phyloP scores from a whole-genome alignment of 148 eudicot species.

The Fagopyrum homotropicum region DNA sequence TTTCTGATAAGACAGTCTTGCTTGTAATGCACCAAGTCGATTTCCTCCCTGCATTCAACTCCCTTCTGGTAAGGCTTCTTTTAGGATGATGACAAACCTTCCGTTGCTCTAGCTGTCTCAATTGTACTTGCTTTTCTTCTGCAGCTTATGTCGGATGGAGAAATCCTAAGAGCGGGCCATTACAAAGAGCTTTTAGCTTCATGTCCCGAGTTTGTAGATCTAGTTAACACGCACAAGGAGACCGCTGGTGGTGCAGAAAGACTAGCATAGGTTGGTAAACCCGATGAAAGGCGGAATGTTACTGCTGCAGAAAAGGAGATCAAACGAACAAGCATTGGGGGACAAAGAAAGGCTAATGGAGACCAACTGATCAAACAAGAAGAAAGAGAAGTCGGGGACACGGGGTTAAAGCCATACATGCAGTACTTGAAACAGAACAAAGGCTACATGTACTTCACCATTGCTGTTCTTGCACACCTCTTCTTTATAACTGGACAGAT shows the following conservation, averaged over 20 bases:
- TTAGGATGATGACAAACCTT: not conserved
- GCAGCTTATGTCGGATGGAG: slow-evolving; percentile 88
- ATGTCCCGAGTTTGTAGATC: slow-evolving; percentile 62
- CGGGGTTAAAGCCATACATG: slow-evolving; percentile 67
- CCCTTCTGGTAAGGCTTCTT: slow-evolving; percentile 60
- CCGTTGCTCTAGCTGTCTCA: not conserved
- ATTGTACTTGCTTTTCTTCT: not conserved
- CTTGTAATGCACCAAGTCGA: slow-evolving; percentile 97
- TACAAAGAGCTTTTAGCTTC: slow-evolving; percentile 51
- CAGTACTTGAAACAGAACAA: slow-evolving; percentile 64
- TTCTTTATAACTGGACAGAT: slow-evolving; percentile 48
- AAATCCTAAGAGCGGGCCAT: slow-evolving; percentile 54
- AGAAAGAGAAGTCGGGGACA: slow-evolving; percentile 75
- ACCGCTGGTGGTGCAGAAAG: slow-evolving; percentile 78
- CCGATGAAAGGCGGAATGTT: slow-evolving; percentile 17
- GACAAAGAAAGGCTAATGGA: slow-evolving; percentile 18
- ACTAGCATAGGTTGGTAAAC: slow-evolving; percentile 27
- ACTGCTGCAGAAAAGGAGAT: slow-evolving; percentile 37
- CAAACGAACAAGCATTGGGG: slow-evolving; percentile 22
- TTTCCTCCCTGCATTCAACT: slow-evolving; percentile 85
- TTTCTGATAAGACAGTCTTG: slow-evolving; percentile 68
- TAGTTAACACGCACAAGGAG: slow-evolving; percentile 86
- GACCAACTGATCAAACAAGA: slow-evolving; percentile 82
- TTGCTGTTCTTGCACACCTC: slow-evolving; percentile 44
- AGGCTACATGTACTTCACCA: slow-evolving; percentile 44